These are phyloP conservation scores for Thelonectria rubi DNA, from an alignment of 2,329 filamentous ascomycete species.

Conservation along the genomic window DNA sequence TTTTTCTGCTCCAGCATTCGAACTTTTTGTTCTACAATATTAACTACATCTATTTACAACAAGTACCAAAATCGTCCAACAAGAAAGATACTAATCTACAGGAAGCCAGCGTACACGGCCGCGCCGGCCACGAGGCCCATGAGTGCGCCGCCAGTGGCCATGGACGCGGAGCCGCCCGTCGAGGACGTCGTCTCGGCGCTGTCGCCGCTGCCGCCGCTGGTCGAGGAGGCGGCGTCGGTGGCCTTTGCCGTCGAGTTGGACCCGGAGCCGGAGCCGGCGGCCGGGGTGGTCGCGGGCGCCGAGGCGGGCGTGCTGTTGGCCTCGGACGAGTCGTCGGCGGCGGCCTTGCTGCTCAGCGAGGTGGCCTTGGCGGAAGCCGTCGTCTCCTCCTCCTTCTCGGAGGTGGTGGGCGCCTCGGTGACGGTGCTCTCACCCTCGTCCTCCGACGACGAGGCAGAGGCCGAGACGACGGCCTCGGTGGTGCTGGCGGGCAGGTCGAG, in stretches of 20 bases:
- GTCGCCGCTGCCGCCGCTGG: neutral
- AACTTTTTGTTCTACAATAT: neutral
- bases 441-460: conserved; percentile 6
- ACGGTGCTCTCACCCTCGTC: conserved; percentile 27
- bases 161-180: conserved; percentile 36
- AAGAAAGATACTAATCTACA: conserved; percentile 27
- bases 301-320: conserved; percentile 9
- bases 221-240: conserved; percentile 27
- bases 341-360: conserved; percentile 21
- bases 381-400: conserved; percentile 20
- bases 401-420: conserved; percentile 31
- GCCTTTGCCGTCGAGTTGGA: conserved; percentile 21
- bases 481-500: conserved; percentile 47
- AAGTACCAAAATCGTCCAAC: too few species aligned
- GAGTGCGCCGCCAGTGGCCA: conserved; percentile 39
- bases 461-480: conserved; percentile 20
- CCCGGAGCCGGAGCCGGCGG: conserved; percentile 24
- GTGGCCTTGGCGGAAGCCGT: neutral
- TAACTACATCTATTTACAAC: too few species aligned
- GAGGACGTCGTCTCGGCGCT: conserved; percentile 31
- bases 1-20: neutral
- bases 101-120: conserved; percentile 41
- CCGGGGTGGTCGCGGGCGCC: conserved; percentile 15
- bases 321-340: conserved; percentile 16
- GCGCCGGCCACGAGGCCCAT: conserved; percentile 43